Conservation (phyloP, 176 grass and related monocot genomes). For the Miscanthus lutarioriparius region DNA sequence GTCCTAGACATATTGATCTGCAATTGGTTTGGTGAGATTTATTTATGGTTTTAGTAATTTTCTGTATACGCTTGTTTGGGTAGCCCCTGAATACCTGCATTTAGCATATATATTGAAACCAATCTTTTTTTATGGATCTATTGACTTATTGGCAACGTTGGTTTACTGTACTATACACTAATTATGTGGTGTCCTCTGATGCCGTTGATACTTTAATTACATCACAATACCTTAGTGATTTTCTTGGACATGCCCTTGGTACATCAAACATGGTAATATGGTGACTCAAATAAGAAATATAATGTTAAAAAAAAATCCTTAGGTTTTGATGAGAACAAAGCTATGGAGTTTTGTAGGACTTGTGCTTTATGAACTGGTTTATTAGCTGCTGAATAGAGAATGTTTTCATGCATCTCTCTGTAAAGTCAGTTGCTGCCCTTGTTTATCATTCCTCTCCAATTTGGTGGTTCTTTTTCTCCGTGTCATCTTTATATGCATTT, state of each 20-base stretch:
- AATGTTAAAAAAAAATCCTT: neutral
- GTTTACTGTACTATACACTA: neutral
- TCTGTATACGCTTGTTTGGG: slow-evolving; percentile 1
- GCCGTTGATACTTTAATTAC: neutral
- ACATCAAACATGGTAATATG: slow-evolving; percentile 12
- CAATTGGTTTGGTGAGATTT: slow-evolving; percentile 97
- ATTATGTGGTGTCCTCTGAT: neutral
- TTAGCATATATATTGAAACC: neutral
- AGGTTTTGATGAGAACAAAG: slow-evolving; percentile 17
- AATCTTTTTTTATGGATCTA: neutral
- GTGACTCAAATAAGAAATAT: neutral
- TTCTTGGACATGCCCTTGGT: neutral
- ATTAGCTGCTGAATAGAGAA: slow-evolving; percentile 17
- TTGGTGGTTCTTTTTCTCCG: neutral
- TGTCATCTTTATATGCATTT: slow-evolving; percentile 22
- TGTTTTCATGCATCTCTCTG: neutral
- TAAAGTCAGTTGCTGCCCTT: slow-evolving; percentile 9
- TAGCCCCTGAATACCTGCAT: neutral
- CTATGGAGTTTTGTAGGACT: neutral
- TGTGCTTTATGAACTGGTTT: neutral
- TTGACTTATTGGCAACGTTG: neutral
- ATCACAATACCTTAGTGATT: slow-evolving; percentile 8
- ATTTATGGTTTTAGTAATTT: slow-evolving; percentile 26
- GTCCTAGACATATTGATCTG: slow-evolving; percentile 95
- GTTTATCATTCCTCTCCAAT: neutral